Base-by-base conservation (phyloP, 2,329 filamentous ascomycete species). In the Bertia moriformis region DNA sequence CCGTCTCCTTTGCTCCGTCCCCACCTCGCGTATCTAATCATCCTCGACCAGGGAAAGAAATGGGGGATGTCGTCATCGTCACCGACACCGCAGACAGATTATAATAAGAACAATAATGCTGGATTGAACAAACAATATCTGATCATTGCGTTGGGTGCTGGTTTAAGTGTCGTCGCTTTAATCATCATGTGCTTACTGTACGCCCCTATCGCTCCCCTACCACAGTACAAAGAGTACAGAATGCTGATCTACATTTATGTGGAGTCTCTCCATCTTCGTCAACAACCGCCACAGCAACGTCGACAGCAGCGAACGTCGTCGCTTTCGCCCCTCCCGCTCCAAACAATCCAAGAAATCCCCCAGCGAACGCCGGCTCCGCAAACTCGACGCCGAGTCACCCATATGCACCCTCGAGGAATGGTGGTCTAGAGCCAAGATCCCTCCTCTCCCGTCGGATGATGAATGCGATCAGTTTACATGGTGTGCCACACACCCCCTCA, bases 401-500 rank as follows among this genome's bases (percentile, higher is more conserved):
- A 53, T 47, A 13, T 51, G 55, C 13, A 57, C 50, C 4, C 46
- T 60, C 14, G 55, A 57, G 36, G 48, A 59, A 37, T 60, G 56
- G 56, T 58, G 55, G 53, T 44, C 50, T 13, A 50, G 43, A 15
- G 50, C 52, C 2, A 57, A 57, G 38, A 49, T 51, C 5, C 52
- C 52, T 18, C 44, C 56, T 18, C 45, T 50, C 13, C 50, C 55
- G 10, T 49, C 54, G 3, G 55, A 58, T 32, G 52, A 45, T 17
- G 48, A 50, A 1, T 55, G 56, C 17, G 15, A 18, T 7, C 32
- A 35, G 15, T 35, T 35, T 35, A 17, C 17, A 7, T 35, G 32
- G 32, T 35, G n/a, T n/a, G n/a, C n/a, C n/a, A 35, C 10, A 15
- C 17, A 7, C 15, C 7, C 15, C 32, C 32, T 18, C 12, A 15